A percentile compares a stretch with the other conserved stretches of the same genome.
phyloP scores from a whole-genome alignment of 805 yeast species.

The Lachancea fermentati region DNA sequence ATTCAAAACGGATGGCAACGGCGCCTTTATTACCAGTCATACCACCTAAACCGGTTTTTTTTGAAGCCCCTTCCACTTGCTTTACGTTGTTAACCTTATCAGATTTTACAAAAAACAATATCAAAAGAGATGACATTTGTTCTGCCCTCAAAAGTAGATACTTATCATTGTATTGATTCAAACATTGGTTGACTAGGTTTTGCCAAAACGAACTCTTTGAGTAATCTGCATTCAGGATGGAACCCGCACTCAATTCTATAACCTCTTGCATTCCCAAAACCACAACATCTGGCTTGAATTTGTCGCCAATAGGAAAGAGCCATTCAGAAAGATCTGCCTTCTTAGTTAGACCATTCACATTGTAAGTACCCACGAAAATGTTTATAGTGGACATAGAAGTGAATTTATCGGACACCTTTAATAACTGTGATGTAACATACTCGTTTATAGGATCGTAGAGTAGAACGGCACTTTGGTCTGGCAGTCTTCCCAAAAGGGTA shows the following conservation, averaged over 20 bases:
- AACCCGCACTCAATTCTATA: constrained; percentile 88
- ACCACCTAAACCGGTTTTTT: constrained; percentile 94
- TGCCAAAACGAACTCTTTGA: constrained; percentile 79
- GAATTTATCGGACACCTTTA: constrained; percentile 39
- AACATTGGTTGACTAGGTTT: constrained; percentile 50
- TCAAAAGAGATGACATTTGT: constrained; percentile 62
- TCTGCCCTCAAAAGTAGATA: constrained; percentile 69
- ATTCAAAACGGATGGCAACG: constrained; percentile 83
- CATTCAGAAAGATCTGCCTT: constrained; percentile 60
- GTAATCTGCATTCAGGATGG: constrained; percentile 80
- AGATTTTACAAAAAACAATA: constrained; percentile 57
- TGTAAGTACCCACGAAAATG: constrained; percentile 79
- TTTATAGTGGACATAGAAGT: constrained; percentile 55
- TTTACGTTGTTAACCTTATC: constrained; percentile 49
- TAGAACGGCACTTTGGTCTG: constrained; percentile 61
- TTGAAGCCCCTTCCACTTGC: constrained; percentile 88
- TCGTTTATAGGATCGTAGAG: constrained; percentile 88
- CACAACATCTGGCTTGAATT: constrained; percentile 65
- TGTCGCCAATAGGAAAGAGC: constrained; percentile 72
- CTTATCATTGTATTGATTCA: constrained; percentile 49
- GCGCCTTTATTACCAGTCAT: constrained; percentile 97
- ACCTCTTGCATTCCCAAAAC: constrained; percentile 93
- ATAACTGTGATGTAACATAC: constrained; percentile 62
- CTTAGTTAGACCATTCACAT: constrained; percentile 67
- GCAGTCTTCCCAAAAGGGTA: constrained; percentile 72